Percentiles rank a stretch among this genome's conserved stretches.
Evolutionary conservation across 2,329 filamentous ascomycete genomes (phyloP).

Genomic region (Alternaria conjuncta): DNA sequence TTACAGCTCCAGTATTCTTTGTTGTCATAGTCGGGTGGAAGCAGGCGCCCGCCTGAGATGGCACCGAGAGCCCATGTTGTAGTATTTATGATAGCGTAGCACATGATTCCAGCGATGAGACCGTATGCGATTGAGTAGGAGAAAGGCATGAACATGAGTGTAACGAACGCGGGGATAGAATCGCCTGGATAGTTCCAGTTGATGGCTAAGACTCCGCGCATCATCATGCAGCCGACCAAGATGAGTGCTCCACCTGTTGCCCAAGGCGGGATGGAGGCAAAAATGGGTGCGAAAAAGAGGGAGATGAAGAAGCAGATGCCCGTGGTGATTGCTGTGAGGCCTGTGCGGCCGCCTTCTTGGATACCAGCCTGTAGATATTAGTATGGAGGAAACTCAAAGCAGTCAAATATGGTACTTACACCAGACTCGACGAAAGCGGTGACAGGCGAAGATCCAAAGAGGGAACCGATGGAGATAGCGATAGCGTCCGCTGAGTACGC

Average conservation of each 20-base stretch:
- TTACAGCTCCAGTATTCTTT: slow-evolving; percentile 41
- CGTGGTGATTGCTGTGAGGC: slow-evolving; percentile 77
- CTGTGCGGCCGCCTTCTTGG: slow-evolving; percentile 83
- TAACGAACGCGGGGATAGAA: slow-evolving; percentile 82
- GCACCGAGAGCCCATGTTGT: slow-evolving; percentile 58
- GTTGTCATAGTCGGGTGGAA: slow-evolving; percentile 36
- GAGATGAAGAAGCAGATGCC: slow-evolving; percentile 80
- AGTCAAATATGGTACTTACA: slow-evolving; percentile 46
- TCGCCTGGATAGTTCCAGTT: slow-evolving; percentile 87
- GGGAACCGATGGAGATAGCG: slow-evolving; percentile 78
- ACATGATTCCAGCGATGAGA: slow-evolving; percentile 78
- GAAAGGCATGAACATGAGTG: slow-evolving; percentile 85
- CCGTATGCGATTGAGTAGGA: slow-evolving; percentile 89
- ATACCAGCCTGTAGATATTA: slow-evolving; percentile 65
- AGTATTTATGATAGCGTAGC: slow-evolving; percentile 77
- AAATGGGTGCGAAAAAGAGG: slow-evolving; percentile 89
- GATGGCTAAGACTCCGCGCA: slow-evolving; percentile 76
- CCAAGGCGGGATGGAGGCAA: slow-evolving; percentile 88
- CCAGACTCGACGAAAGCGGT: slow-evolving; percentile 88
- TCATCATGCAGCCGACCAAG: slow-evolving; percentile 86
- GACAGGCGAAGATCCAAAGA: slow-evolving; percentile 80
- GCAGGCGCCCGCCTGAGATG: slow-evolving; percentile 22
- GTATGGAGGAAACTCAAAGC: neutral
- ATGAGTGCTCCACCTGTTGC: slow-evolving; percentile 88
- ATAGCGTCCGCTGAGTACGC: slow-evolving; percentile 85